These are phyloP conservation scores for Nemophila menziesii DNA, from an alignment of 257 asterid species.

Conservation along the genomic window DNA sequence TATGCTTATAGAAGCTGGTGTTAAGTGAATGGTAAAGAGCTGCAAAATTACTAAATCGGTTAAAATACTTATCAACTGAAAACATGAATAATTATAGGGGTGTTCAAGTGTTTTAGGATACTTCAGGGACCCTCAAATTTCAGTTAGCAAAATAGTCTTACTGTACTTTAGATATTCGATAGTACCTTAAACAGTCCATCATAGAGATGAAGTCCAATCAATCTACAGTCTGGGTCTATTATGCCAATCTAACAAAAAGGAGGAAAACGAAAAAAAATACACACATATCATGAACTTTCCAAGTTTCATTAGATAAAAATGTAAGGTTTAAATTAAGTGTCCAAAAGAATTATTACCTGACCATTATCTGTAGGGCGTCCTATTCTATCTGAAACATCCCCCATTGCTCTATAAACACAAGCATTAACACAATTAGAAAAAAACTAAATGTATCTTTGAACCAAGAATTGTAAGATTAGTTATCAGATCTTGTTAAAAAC, in stretches of 20 bases:
- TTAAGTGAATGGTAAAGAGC: too few relatives aligned
- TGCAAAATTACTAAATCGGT: too few relatives aligned
- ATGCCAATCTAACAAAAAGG: conserved; percentile 57
- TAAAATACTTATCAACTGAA: too few relatives aligned
- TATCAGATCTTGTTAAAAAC: not conserved
- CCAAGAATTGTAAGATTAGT: not conserved
- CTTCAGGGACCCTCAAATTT: too few relatives aligned
- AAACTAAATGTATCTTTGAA: not conserved
- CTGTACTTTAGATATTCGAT: too few relatives aligned
- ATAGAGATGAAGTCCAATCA: conserved; percentile 80
- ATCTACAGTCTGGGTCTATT: conserved; percentile 85
- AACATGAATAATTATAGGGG: too few relatives aligned
- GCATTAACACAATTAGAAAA: not conserved
- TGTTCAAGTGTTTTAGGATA: too few relatives aligned
- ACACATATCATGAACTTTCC: not conserved
- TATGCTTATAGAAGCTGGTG: too few relatives aligned
- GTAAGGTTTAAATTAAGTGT: not conserved
- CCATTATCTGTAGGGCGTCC: conserved; percentile 94
- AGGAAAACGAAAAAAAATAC: conserved; percentile 7
- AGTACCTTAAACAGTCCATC: conserved; percentile 91
- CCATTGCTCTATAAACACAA: conserved; percentile 60
- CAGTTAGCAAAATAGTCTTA: too few relatives aligned
- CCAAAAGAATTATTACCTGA: conserved; percentile 44
- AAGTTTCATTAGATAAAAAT: not conserved
- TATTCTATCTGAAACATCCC: conserved; percentile 92